phyloP scores from a whole-genome alignment of 192 early-diverging fungal species.

The Entophlyctis luteolus region DNA sequence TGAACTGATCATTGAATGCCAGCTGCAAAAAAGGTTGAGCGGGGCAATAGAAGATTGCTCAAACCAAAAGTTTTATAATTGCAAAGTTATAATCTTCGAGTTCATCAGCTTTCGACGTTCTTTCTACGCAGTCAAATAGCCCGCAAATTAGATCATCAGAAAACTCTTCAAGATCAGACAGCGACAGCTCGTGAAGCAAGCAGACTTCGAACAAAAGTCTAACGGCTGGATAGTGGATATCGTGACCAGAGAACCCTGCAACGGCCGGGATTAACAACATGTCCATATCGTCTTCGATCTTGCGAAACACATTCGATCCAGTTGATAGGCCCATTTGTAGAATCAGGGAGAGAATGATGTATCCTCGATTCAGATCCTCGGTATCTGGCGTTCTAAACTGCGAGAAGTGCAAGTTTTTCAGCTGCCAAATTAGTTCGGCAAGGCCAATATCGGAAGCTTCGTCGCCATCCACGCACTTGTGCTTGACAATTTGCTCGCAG shows the following conservation, averaged over 20 bases:
- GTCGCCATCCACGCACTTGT: not conserved
- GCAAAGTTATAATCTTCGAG: slow-evolving; percentile 5
- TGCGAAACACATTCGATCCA: slow-evolving; percentile 30
- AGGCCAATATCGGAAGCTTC: slow-evolving; percentile 6
- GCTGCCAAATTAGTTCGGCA: slow-evolving; percentile 3
- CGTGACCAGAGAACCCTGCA: not conserved
- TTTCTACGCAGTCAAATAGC: not conserved
- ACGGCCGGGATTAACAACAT: not conserved
- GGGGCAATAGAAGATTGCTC: not conserved
- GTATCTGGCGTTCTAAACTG: not conserved
- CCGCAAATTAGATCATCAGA: not conserved
- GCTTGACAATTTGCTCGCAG: slow-evolving; percentile 20
- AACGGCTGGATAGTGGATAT: slow-evolving; percentile 44
- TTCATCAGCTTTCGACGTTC: not conserved
- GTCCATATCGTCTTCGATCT: slow-evolving; percentile 16
- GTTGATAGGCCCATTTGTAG: slow-evolving; percentile 19
- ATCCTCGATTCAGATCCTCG: slow-evolving; percentile 10
- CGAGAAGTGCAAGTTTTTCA: not conserved
- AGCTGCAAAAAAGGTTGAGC: slow-evolving; percentile 27
- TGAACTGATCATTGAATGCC: slow-evolving; percentile 68
- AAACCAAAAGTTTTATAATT: slow-evolving; percentile 11
- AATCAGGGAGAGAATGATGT: slow-evolving; percentile 22
- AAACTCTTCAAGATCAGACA: slow-evolving; percentile 50
- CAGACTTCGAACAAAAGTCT: slow-evolving; percentile 63
- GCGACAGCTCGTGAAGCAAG: slow-evolving; percentile 47